A percentile compares a stretch with the other conserved stretches of the same genome.
phyloP scores from a whole-genome alignment of 148 eudicot species.

The Oxyria digyna region DNA sequence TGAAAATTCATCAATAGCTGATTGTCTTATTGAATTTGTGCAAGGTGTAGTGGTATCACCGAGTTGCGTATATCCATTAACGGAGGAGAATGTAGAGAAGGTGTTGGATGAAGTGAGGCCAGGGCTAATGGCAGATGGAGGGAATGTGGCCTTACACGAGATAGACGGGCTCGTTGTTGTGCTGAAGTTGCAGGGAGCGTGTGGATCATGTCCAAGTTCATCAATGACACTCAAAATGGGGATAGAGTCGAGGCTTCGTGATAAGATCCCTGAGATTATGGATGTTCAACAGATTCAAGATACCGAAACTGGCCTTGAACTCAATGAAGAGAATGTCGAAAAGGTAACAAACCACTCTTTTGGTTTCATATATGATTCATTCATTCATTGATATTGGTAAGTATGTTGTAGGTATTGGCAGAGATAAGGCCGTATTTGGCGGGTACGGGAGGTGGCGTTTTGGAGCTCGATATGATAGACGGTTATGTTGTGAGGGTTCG shows the following conservation, averaged over 20 bases:
- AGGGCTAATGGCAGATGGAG: slow-evolving; percentile 90
- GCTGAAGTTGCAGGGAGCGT: slow-evolving; percentile 86
- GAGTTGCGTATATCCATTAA: slow-evolving; percentile 60
- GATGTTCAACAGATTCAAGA: slow-evolving; percentile 80
- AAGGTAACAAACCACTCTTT: slow-evolving; percentile 26
- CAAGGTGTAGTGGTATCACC: slow-evolving; percentile 31
- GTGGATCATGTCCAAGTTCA: slow-evolving; percentile 98
- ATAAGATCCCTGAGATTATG: slow-evolving; percentile 83
- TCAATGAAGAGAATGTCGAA: slow-evolving; percentile 80
- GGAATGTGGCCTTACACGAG: slow-evolving; percentile 83
- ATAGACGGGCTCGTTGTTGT: slow-evolving; percentile 88
- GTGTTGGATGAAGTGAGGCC: slow-evolving; percentile 90
- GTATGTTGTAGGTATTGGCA: slow-evolving; percentile 64
- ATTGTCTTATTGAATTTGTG: too few species aligned
- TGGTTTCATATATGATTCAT: too few species aligned
- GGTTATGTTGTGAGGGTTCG: slow-evolving; percentile 59
- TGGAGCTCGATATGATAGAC: slow-evolving; percentile 55
- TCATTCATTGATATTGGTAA: too few species aligned
- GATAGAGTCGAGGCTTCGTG: slow-evolving; percentile 66
- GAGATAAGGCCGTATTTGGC: slow-evolving; percentile 86
- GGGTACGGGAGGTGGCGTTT: slow-evolving; percentile 91
- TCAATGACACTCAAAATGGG: slow-evolving; percentile 89
- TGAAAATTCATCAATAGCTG: too few species aligned
- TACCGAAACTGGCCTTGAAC: slow-evolving; percentile 81
- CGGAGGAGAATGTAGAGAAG: slow-evolving; percentile 88